Evolutionary conservation across 257 asterid genomes (phyloP), one percentile per base, ranked within the genome.

Genomic region (Penstemon newberryi): DNA sequence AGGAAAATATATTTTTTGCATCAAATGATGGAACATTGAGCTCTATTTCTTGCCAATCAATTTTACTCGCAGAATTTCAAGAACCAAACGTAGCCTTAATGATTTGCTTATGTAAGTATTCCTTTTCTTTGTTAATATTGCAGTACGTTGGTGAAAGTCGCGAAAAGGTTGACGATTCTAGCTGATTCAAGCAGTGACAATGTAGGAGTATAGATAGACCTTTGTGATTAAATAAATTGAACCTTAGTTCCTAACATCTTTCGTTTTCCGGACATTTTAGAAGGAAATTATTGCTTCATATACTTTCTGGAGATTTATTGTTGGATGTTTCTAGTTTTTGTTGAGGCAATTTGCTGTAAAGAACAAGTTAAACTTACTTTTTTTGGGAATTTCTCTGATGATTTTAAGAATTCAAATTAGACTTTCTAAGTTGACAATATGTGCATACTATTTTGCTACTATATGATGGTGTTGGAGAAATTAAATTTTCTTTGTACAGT

Each of bases 131-230:
- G 49, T 56, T 67, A 46, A 13, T 15, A 5, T 71, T 78, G 86
- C 91, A 89, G 97, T 67, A 81, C 78, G 65, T 83, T 89, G 71
- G 63, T 51, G 60, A 85, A 70, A 83, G 74, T 74, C 4, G 89
- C 92, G 0, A 79, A 85, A 63, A 83, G 95, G 77, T 70, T 87
- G 84, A 89, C 88, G 49, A 87, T 89, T 19, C 58, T 75, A 65
- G 81, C 84, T 0, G 84, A 79, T 78, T 79, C 86, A 8, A 82
- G 89, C 90, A 74, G 81, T 50, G 85, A 80, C 60, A 84, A 82
- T 5, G 67, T 77, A 73, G 84, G 80, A 71, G 72, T 70, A 9
- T 80, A 79, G 82, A 73, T 68, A 9, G 33, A 25, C 33, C 2
- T 25, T 25, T n/a, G 53, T 77, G 73, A 70, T 65, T 57, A 4